These are phyloP conservation scores for Mucor velutinosus DNA, from an alignment of 371 early-diverging fungal genomes.

Conservation along the genomic window DNA sequence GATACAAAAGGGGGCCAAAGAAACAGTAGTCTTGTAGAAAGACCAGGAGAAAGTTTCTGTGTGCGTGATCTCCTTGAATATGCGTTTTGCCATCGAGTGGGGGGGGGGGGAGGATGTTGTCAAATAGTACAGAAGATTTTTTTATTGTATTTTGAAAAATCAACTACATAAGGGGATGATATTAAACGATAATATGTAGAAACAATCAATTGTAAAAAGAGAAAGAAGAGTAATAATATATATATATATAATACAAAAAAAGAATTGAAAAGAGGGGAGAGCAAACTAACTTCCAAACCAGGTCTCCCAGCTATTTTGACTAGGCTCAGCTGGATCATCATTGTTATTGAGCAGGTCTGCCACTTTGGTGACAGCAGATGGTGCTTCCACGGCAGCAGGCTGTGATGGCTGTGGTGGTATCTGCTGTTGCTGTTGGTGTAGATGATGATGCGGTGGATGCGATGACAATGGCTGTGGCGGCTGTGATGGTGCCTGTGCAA, in stretches of 20 bases:
- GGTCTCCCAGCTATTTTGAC: constrained; percentile 50
- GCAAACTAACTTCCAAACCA: constrained; percentile 40
- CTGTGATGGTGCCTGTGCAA: not conserved
- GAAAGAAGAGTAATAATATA: not conserved
- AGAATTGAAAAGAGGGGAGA: not conserved
- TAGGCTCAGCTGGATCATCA: constrained; percentile 50
- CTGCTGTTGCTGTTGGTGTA: constrained; percentile 10
- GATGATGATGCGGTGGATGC: not conserved
- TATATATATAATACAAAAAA: not conserved
- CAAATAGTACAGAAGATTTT: not conserved
- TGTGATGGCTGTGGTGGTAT: constrained; percentile 1
- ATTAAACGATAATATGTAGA: not conserved
- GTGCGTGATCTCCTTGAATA: not conserved
- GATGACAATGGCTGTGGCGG: not conserved
- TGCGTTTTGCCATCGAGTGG: not conserved
- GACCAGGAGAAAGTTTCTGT: not conserved
- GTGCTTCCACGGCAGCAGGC: not conserved
- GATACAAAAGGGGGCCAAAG: not conserved
- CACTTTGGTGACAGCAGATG: constrained; percentile 47
- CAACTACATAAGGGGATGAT: not conserved
- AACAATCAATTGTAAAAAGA: not conserved
- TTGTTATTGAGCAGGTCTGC: constrained; percentile 49
- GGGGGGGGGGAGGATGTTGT: not conserved
- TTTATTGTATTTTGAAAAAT: not conserved
- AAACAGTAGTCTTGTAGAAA: not conserved